Evolutionary conservation across 257 asterid species (phyloP).

Genomic region (Solanum sejunctum): DNA sequence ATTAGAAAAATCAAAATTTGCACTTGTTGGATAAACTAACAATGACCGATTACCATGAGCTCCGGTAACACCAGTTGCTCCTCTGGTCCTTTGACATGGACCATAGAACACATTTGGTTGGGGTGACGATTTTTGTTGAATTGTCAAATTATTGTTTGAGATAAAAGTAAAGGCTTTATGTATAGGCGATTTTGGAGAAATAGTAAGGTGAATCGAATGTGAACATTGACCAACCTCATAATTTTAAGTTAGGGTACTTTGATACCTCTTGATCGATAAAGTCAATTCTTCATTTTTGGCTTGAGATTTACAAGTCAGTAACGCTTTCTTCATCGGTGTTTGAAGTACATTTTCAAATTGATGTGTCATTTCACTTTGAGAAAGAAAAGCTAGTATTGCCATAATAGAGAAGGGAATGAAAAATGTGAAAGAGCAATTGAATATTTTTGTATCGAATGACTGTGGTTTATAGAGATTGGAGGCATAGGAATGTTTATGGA

Average conservation of each 20-base stretch:
- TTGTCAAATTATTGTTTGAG: neutral
- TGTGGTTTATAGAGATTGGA: no score
- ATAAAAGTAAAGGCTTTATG: neutral
- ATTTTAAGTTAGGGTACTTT: neutral
- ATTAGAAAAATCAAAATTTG: no score
- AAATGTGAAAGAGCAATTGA: neutral
- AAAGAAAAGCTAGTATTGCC: no score
- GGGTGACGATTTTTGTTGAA: neutral
- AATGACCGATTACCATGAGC: no score
- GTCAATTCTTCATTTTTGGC: neutral
- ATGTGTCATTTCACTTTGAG: no score
- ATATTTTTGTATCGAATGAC: no score
- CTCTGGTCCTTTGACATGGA: no score
- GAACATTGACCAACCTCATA: neutral
- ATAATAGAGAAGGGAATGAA: no score
- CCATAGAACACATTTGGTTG: neutral
- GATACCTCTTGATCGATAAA: neutral
- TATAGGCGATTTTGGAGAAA: neutral
- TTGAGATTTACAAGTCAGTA: no score
- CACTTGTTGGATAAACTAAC: no score
- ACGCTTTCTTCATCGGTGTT: neutral
- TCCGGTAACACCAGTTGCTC: no score
- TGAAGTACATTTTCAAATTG: neutral
- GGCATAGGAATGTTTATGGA: no score
- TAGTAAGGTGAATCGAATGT: neutral